Evolutionary conservation across 192 early-diverging fungal genomes (phyloP), one percentile per base, ranked within the genome.

Genomic region (Oehlia diaphana): DNA sequence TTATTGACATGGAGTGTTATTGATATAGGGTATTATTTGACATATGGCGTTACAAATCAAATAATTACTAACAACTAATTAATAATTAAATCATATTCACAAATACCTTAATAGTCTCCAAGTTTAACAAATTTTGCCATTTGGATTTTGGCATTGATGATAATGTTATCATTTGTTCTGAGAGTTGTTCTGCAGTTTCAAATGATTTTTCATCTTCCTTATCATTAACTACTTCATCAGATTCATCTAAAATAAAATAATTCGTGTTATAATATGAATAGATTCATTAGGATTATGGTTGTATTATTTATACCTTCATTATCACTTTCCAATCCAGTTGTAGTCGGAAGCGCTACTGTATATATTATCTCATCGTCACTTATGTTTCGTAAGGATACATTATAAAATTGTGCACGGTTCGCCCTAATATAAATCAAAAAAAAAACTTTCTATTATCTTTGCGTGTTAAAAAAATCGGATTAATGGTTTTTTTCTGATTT

Each of bases 61-160:
- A 50, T 63, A 76, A n/a, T 35, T 21, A 64, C 42, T 9, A 7
- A 44, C 9, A 44, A 12, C 12, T 39, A 39, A 76, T 50, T 39
- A 35, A 65, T 37, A 21, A 65, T 39, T 0, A 69, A 21, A 42
- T 39, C 39, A 3, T 37, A 37, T 33, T 33, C 4, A 72, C 26
- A 42, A 23, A 28, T 81, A 91, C 89, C 85, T 97, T 97, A 86
- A 97, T 96, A 2, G 91, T 90, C 7, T 98, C 95, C 81, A 98
- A 82, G 82, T 91, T 95, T 71, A 98, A 84, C 69, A 99, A 84
- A 50, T 91, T 96, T 82, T 98, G 96, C 94, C 97, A 97, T 83
- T 93, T 91, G 63, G 94, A 91, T 81, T 91, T 90, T 9, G 96
- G 95, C 21, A 92, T 86, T 14, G 86, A 80, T 58, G 96, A 97